A percentile compares a stretch with the other conserved stretches of the same genome.
Conservation (phyloP, 768 basidiomycete species). For the Podaxis sp. region DNA sequence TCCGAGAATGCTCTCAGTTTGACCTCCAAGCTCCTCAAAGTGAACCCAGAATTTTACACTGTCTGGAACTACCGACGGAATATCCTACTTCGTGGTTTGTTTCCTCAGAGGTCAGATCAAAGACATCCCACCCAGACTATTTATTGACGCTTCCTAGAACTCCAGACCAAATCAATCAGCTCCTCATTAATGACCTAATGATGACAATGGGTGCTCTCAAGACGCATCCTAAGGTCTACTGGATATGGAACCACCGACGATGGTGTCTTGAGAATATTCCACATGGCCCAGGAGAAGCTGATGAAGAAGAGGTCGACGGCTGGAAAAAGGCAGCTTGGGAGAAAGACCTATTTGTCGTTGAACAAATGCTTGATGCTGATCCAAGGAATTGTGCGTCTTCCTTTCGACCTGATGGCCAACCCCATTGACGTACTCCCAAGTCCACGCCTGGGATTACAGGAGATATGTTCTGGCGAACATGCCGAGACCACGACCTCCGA, state of each 20-base stretch:
- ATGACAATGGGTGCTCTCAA: slow-evolving; percentile 83
- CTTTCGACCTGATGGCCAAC: background rate
- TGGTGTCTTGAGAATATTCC: slow-evolving; percentile 95
- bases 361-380: slow-evolving; percentile 91
- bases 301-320: slow-evolving; percentile 44
- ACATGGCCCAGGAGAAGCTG: slow-evolving; percentile 54
- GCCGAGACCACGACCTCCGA: slow-evolving; percentile 53
- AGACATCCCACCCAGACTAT: background rate
- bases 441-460: slow-evolving; percentile 94
- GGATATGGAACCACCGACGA: slow-evolving; percentile 97
- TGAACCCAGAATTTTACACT: slow-evolving; percentile 96
- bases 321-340: slow-evolving; percentile 87
- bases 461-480: slow-evolving; percentile 79
- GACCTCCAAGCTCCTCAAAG: slow-evolving; percentile 72
- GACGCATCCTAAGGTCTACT: slow-evolving; percentile 91
- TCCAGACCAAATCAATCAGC: slow-evolving; percentile 56
- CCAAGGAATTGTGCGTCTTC: slow-evolving; percentile 81
- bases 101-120: slow-evolving; percentile 56
- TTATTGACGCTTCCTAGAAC: slow-evolving; percentile 26
- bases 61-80: slow-evolving; percentile 92
- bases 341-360: slow-evolving; percentile 81
- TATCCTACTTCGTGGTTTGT: slow-evolving; percentile 73
- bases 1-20: slow-evolving; percentile 72
- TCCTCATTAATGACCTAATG: slow-evolving; percentile 71
- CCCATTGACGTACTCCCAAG: slow-evolving; percentile 38